Percentiles rank a stretch among this genome's conserved stretches.
phyloP scores from a whole-genome alignment of 169 alveolate genomes.

The Amoebophrya sp. region DNA sequence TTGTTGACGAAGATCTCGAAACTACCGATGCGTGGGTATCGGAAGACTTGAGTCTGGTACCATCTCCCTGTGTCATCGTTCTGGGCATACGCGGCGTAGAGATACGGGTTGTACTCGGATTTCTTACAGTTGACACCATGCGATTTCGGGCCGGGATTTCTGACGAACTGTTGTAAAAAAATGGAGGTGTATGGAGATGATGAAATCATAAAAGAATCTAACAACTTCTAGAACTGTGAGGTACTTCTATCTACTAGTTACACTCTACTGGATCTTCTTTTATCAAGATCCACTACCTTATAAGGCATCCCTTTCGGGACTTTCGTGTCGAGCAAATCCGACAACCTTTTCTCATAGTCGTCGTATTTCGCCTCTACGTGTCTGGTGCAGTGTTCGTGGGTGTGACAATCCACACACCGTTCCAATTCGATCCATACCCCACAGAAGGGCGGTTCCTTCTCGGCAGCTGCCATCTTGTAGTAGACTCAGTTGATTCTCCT shows the following conservation, averaged over 20 bases:
- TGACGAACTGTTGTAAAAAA: neutral
- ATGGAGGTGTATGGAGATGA: neutral
- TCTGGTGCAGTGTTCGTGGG: neutral
- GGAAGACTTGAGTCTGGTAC: neutral
- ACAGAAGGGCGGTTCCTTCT: neutral
- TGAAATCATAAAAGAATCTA: neutral
- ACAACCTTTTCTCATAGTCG: neutral
- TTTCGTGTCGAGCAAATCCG: neutral
- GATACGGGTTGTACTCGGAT: neutral
- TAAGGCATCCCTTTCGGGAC: neutral
- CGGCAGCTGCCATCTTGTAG: neutral
- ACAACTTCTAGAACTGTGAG: too few relatives aligned
- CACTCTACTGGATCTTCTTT: too few relatives aligned
- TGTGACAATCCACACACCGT: neutral
- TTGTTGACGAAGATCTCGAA: neutral
- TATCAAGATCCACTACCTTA: too few relatives aligned
- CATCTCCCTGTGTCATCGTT: neutral
- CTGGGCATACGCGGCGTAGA: neutral
- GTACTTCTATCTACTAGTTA: too few relatives aligned
- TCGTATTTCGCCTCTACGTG: neutral
- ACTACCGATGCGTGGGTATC: neutral
- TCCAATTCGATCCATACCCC: neutral
- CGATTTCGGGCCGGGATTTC: neutral
- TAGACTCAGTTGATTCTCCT: too few relatives aligned
- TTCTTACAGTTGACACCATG: neutral